These are phyloP conservation scores for Hymenoscyphus fructigenus DNA, from an alignment of 2,329 filamentous ascomycete genomes.

Conservation along the genomic window DNA sequence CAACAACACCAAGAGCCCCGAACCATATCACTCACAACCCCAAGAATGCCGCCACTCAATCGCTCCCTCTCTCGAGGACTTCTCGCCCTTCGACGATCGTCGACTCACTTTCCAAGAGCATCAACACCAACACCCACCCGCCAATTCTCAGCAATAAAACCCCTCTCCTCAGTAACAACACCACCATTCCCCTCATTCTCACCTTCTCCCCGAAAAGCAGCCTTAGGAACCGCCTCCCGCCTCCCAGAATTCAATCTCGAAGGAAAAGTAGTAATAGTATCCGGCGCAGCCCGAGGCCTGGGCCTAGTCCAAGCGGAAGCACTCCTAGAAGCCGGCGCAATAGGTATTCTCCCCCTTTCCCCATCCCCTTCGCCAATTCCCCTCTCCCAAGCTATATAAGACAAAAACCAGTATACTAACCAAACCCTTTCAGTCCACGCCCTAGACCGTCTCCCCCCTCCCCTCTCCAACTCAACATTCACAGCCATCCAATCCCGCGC, in stretches of 20 bases:
- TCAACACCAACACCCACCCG: background rate
- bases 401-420: background rate
- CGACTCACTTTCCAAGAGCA: background rate
- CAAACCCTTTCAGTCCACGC: conserved; percentile 29
- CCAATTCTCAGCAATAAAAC: background rate
- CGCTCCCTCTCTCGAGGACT: background rate
- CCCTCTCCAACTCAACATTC: conserved; percentile 56
- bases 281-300: conserved; percentile 69
- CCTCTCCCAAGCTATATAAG: background rate
- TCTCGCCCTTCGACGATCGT: background rate
- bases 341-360: conserved; percentile 42
- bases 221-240: conserved; percentile 10
- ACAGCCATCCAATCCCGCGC: conserved; percentile 51
- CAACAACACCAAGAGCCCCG: background rate
- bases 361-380: background rate
- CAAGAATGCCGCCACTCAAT: background rate
- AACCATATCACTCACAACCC: background rate
- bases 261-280: conserved; percentile 68
- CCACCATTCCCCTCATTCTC: background rate
- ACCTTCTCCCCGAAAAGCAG: background rate
- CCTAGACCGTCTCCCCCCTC: conserved; percentile 39
- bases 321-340: conserved; percentile 72
- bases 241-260: conserved; percentile 63
- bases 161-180: background rate
- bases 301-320: conserved; percentile 74